Evolutionary conservation across 495 filamentous ascomycete species (phyloP).

Genomic region (Penicillium riverlandense): DNA sequence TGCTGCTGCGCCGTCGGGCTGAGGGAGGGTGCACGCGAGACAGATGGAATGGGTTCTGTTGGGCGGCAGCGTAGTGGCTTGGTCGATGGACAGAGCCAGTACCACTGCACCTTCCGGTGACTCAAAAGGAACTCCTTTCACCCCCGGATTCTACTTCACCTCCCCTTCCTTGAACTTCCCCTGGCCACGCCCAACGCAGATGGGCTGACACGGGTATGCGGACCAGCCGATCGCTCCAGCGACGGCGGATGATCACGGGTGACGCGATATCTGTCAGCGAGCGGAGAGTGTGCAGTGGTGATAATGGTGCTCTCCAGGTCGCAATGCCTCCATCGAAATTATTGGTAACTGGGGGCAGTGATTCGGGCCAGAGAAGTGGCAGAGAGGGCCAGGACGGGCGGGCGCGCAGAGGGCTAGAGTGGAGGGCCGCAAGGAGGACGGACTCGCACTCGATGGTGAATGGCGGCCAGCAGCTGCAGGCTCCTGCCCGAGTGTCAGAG

Average conservation of each 20-base stretch:
- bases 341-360: neutral
- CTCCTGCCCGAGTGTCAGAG: neutral
- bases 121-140: neutral
- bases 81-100: neutral
- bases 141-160: neutral
- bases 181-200: constrained; percentile 8
- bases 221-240: constrained; percentile 24
- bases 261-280: constrained; percentile 15
- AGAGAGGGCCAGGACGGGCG: constrained; percentile 13
- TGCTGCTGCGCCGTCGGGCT: constrained; percentile 19
- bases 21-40: constrained; percentile 5
- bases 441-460: constrained; percentile 3
- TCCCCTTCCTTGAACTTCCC: neutral
- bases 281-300: constrained; percentile 12
- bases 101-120: constrained; percentile 1
- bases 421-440: constrained; percentile 3
- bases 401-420: constrained; percentile 7
- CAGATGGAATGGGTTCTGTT: constrained; percentile 13
- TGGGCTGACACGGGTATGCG: constrained; percentile 8
- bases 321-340: constrained; percentile 26
- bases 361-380: constrained; percentile 6
- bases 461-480: constrained; percentile 23
- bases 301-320: constrained; percentile 9
- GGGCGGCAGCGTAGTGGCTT: neutral
- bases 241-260: constrained; percentile 14